Percentiles rank a stretch among this genome's conserved stretches.
Evolutionary conservation across 2,329 filamentous ascomycete genomes (phyloP).

Genomic region (Apiospora hydei): DNA sequence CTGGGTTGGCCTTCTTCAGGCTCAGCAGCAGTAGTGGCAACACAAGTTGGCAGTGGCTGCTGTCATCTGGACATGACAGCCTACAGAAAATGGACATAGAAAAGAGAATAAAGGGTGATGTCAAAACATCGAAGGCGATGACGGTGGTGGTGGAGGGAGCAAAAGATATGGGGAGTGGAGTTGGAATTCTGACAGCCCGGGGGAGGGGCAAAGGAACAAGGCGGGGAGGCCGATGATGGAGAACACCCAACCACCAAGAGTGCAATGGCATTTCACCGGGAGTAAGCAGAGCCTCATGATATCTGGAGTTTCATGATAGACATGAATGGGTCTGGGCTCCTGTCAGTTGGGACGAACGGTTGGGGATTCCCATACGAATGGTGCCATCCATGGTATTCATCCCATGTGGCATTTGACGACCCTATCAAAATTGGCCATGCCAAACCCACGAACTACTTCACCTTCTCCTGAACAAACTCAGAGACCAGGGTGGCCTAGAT

Average conservation of each 20-base stretch:
- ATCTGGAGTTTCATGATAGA: not conserved
- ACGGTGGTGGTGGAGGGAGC: not conserved
- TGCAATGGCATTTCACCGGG: not conserved
- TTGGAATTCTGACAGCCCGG: not conserved
- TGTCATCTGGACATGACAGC: not conserved
- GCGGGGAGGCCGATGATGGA: not conserved
- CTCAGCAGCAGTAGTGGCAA: not conserved
- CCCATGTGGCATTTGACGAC: too few species aligned
- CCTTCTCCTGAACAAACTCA: not conserved
- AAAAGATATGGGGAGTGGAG: not conserved
- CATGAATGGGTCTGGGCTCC: not conserved
- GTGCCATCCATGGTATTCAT: not conserved
- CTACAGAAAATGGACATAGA: not conserved
- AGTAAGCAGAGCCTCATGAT: not conserved
- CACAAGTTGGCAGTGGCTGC: not conserved
- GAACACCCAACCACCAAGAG: not conserved
- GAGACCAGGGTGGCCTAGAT: not conserved
- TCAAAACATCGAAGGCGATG: not conserved
- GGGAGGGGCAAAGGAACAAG: not conserved
- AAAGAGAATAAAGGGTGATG: not conserved
- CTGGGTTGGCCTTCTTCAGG: not conserved
- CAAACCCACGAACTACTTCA: not conserved
- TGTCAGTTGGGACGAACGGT: not conserved
- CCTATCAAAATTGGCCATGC: not conserved
- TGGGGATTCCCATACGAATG: not conserved